Conservation (phyloP, 78 protist species). For the Protostelium mycophagum region DNA sequence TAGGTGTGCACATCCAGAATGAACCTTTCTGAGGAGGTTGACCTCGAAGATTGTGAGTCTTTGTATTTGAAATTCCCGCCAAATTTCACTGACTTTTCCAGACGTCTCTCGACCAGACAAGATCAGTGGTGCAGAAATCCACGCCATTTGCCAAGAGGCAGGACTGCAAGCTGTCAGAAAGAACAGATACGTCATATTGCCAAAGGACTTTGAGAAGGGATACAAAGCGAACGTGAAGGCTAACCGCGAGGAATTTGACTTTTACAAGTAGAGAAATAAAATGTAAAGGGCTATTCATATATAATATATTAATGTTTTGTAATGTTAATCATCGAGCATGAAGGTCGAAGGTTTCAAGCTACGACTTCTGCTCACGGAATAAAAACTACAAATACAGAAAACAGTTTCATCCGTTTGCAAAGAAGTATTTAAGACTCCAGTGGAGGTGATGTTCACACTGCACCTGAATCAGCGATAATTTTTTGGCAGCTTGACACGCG, state of each 20-base stretch:
- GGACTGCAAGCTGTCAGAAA: slow-evolving; percentile 99
- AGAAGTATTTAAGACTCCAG: no score
- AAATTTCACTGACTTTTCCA: slow-evolving; percentile 2
- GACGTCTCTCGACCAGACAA: slow-evolving; percentile 94
- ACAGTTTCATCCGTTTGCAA: no score
- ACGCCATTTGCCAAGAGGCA: slow-evolving; percentile 99
- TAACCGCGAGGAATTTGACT: slow-evolving; percentile 57
- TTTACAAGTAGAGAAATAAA: slow-evolving; percentile 29
- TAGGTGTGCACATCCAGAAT: slow-evolving; percentile 94
- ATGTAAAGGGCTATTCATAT: neutral
- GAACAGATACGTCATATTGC: slow-evolving; percentile 95
- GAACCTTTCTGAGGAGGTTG: slow-evolving; percentile 98
- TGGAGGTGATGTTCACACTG: no score
- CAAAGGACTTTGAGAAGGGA: slow-evolving; percentile 98
- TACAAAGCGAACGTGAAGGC: slow-evolving; percentile 76
- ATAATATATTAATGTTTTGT: no score
- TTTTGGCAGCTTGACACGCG: no score
- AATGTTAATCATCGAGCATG: no score
- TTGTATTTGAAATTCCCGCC: no score
- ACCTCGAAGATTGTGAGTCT: slow-evolving; percentile 96
- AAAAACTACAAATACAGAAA: no score
- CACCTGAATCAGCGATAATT: no score
- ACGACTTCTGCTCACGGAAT: no score
- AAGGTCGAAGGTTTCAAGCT: no score
- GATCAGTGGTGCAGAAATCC: slow-evolving; percentile 95